Base-by-base conservation (phyloP, 352 stramenopile species). In the Elongisporangium anandrum region DNA sequence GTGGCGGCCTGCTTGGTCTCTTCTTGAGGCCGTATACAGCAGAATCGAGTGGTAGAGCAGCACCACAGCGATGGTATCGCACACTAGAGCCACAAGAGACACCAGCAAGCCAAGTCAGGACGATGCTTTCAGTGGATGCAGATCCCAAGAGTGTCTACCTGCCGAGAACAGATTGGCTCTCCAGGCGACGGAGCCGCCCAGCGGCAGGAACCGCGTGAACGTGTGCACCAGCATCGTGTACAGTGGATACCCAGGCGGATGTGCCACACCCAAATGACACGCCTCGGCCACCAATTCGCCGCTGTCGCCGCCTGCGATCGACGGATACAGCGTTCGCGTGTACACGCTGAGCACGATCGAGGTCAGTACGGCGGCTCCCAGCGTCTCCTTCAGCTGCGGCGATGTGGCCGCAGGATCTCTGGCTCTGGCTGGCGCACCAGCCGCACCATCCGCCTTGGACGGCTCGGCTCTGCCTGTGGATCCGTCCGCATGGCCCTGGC, bases 241-340 rank as follows among this genome's bases (percentile, higher is more conserved):
- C 15, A 98, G 72, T 26, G 96, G 95, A 64, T 98, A 98, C 1
- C 95, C 95, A 2, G 95, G 95, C 8, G 95, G 95, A 62, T 99
- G 96, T 8, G 92, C 90, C 26, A 97, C 85, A 5, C 96, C 96
- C 4, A 98, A 76, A 19, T 87, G 69, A 52, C 95, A 99, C 34
- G 90, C 93, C 71, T 99, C 96, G 41, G 94, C 92, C 29, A 98
- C 86, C 1, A 99, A 73, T 57, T 98, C 93, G 15, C 94, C 94
- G 55, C 85, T 86, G 74, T 98, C 92, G 17, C 92, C 94, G 7
- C 94, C 92, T 15, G 87, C 85, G 7, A 98, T 86, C 0, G 87
- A 92, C 15, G 85, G 81, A 49, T 93, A 96, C 23, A 92, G 60
- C 17, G 92, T 98, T 54, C 69, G 57, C 1, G 76, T 55, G 68